Evolutionary conservation across 2,329 filamentous ascomycete genomes (phyloP), one percentile per base, ranked within the genome.

Genomic region (Fusarium sp.): DNA sequence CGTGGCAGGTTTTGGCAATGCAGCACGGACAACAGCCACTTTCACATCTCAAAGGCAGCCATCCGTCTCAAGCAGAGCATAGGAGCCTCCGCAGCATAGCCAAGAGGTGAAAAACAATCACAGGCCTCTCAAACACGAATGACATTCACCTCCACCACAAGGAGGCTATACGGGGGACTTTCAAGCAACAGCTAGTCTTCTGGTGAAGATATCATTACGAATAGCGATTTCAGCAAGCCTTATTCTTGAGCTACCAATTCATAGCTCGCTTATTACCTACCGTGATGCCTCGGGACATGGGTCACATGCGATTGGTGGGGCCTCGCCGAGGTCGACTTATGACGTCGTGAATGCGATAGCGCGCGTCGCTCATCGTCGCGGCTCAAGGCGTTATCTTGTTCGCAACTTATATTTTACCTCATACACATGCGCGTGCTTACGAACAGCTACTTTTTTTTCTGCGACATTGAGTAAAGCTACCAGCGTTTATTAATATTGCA

Each of bases 21-120:
- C 77, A 11, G 77, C 80, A 33, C 77, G 83, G 56, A 82, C 72
- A 52, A 50, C 83, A 4, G 82, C 83, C 9, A 84, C 79, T 33
- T 85, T 86, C 64, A 71, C 80, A 35, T 76, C 79, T 39, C 80
- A 82, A 56, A 79, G 84, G 51, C 79, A 79, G 56, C 78, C 81
- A 13, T 86, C 84, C 19, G 81, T 86, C 39, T 76, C 81, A 47
- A 81, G 81, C 67, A 80, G 83, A 53, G 83, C 79, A 45, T 86
- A 81, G 77, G 32, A 41, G 40, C 11, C 37, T 47, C 30, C 20
- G 22, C 39, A 46, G 22, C 24, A 17, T 19, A 53, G 24, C 19
- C 41, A 13, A 26, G 32, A 49, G 32, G 15, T 11, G 32, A 48
- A 30, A 13, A 40, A 26, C 17, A 40, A 41, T 28, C 19, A 19